A percentile compares a stretch with the other conserved stretches of the same genome.
Evolutionary conservation across 345 rosid genomes (phyloP).

Genomic region (Eucalyptus cloeziana): DNA sequence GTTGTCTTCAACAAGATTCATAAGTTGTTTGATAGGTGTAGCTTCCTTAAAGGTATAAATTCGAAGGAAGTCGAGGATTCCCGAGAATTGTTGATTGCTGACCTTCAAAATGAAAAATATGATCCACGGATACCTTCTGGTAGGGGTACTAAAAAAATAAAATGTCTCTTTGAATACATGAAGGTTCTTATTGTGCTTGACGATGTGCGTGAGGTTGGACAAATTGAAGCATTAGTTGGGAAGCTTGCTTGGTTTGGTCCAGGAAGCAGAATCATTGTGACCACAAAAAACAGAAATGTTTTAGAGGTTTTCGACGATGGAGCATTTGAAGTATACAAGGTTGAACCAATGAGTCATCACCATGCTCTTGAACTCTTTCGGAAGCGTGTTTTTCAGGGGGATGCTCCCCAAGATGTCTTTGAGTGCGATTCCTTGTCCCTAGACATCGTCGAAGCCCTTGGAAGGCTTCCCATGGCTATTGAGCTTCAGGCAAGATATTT

Average conservation of each 20-base stretch:
- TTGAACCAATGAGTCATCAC: accelerated
- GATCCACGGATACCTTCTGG: too few relatives aligned
- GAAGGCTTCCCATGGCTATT: neutral
- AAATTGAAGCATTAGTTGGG: neutral
- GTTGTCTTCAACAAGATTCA: neutral
- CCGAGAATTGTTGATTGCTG: neutral
- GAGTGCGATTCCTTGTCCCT: neutral
- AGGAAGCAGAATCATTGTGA: neutral
- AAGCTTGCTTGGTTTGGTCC: neutral
- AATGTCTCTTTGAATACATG: too few relatives aligned
- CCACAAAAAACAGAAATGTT: accelerated
- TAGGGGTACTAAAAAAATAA: too few relatives aligned
- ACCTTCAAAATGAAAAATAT: neutral
- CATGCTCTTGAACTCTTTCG: neutral
- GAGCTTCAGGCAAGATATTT: accelerated
- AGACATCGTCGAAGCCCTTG: neutral
- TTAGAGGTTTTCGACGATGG: accelerated
- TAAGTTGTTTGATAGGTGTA: neutral
- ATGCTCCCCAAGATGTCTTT: accelerated
- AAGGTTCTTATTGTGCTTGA: neutral
- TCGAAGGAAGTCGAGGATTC: neutral
- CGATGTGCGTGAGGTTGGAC: neutral
- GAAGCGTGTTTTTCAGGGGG: neutral
- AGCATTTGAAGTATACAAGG: neutral
- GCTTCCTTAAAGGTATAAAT: neutral